phyloP scores from a whole-genome alignment of 768 basidiomycete species.

The Clitopilus hobsonii region DNA sequence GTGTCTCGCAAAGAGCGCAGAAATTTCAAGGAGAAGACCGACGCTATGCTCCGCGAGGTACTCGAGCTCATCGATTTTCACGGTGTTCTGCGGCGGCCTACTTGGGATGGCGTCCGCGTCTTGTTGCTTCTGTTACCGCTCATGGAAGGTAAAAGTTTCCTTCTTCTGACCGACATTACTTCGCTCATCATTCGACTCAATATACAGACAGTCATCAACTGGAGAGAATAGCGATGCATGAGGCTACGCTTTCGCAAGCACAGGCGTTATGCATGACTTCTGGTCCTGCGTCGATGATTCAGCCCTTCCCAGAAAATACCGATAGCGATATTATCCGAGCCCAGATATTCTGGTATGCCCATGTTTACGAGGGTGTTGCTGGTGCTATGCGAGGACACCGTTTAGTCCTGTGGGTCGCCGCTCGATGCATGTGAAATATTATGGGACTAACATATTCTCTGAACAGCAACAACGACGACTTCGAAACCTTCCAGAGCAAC shows the following conservation, averaged over 20 bases:
- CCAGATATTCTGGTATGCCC: slow-evolving; percentile 86
- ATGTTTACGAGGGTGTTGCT: slow-evolving; percentile 79
- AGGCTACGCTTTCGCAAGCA: slow-evolving; percentile 79
- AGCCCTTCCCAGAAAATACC: slow-evolving; percentile 42
- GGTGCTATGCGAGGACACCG: slow-evolving; percentile 84
- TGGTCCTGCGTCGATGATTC: slow-evolving; percentile 15
- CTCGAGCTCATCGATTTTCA: slow-evolving; percentile 77
- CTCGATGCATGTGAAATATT: slow-evolving; percentile 3
- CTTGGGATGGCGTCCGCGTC: slow-evolving; percentile 83
- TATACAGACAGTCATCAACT: slow-evolving; percentile 38
- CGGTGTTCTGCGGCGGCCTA: slow-evolving; percentile 73
- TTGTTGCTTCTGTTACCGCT: slow-evolving; percentile 79
- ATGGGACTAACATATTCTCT: not conserved
- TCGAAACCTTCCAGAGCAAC: slow-evolving; percentile 64
- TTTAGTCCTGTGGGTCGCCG: slow-evolving; percentile 53
- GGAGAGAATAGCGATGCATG: slow-evolving; percentile 64
- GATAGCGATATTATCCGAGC: slow-evolving; percentile 66
- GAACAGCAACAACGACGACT: slow-evolving; percentile 72
- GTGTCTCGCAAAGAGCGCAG: slow-evolving; percentile 28
- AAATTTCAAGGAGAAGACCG: slow-evolving; percentile 49
- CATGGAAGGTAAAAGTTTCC: slow-evolving; percentile 62
- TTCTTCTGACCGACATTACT: not conserved
- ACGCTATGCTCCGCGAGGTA: slow-evolving; percentile 71
- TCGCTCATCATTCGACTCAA: slow-evolving; percentile 5
- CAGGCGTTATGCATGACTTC: slow-evolving; percentile 62